Percentiles rank a stretch among this genome's conserved stretches.
Conservation (phyloP, 2,329 filamentous ascomycete genomes). For the Phialophora macrospora region DNA sequence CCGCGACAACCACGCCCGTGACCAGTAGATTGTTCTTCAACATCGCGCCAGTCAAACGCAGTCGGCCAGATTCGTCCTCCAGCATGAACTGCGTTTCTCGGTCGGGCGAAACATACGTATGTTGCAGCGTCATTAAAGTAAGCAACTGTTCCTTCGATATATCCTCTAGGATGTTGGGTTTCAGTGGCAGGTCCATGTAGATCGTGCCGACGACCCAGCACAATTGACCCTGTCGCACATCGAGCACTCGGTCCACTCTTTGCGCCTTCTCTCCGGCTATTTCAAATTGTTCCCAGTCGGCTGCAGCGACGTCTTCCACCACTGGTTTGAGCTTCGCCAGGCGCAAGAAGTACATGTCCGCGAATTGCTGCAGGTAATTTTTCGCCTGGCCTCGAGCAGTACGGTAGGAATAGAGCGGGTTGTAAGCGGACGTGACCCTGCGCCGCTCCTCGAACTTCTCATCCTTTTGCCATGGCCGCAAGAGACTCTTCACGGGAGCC, state of each 20-base stretch:
- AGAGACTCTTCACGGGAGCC: slow-evolving; percentile 27
- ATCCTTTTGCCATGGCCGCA: slow-evolving; percentile 38
- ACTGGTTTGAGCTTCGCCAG: slow-evolving; percentile 84
- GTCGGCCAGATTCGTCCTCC: slow-evolving; percentile 91
- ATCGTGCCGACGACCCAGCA: slow-evolving; percentile 96
- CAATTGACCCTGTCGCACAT: slow-evolving; percentile 91
- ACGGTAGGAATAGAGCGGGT: slow-evolving; percentile 73
- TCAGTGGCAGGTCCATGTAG: slow-evolving; percentile 96
- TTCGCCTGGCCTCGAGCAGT: slow-evolving; percentile 67
- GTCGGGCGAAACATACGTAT: slow-evolving; percentile 73
- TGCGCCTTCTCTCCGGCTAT: slow-evolving; percentile 77
- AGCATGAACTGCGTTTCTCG: slow-evolving; percentile 76
- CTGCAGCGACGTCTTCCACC: slow-evolving; percentile 73
- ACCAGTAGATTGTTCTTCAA: slow-evolving; percentile 75
- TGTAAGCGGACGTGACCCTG: slow-evolving; percentile 64
- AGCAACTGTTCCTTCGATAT: slow-evolving; percentile 96
- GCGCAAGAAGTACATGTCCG: slow-evolving; percentile 95
- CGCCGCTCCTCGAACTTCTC: slow-evolving; percentile 58
- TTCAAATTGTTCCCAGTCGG: slow-evolving; percentile 76
- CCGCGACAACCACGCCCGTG: slow-evolving; percentile 92
- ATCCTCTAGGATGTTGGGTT: slow-evolving; percentile 94
- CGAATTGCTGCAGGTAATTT: slow-evolving; percentile 93
- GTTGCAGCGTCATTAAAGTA: slow-evolving; percentile 74
- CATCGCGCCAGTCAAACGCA: slow-evolving; percentile 74
- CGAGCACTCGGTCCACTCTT: slow-evolving; percentile 84